Conservation (phyloP, 2,329 filamentous ascomycete species). For the Chalaropsis thielavioides region DNA sequence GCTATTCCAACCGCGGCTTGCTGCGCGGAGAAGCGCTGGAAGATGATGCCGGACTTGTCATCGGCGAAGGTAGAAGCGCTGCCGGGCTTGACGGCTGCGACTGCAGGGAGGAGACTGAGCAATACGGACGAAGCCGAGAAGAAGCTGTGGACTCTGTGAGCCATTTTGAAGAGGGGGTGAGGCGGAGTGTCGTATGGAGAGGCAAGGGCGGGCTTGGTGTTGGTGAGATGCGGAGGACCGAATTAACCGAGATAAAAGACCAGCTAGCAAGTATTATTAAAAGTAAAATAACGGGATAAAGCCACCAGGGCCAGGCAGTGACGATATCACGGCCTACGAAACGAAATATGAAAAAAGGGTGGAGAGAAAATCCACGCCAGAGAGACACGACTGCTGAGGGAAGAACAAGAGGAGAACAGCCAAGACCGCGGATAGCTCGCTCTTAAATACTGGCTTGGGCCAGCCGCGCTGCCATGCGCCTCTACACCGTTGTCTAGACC, state of each 20-base stretch:
- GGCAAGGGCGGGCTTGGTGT: constrained; percentile 1
- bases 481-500: not conserved
- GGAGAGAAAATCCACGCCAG: not conserved
- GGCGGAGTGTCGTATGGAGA: not conserved
- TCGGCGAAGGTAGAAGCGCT: constrained; percentile 16
- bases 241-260: not conserved
- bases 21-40: constrained; percentile 25
- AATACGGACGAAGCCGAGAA: constrained; percentile 16
- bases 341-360: not conserved
- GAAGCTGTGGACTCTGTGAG: not conserved
- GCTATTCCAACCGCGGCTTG: constrained; percentile 31
- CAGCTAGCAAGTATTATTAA: constrained; percentile 1
- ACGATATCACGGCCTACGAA: constrained; percentile 12
- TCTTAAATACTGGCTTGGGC: constrained; percentile 2
- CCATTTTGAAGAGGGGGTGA: constrained; percentile 10
- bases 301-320: constrained; percentile 16
- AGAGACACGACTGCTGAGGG: constrained; percentile 11
- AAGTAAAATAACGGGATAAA: constrained; percentile 10
- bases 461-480: not conserved
- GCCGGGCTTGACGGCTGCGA: not conserved
- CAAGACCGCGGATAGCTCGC: constrained; percentile 1
- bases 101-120: constrained; percentile 7
- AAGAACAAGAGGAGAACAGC: not conserved
- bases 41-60: constrained; percentile 15
- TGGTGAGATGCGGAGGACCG: not conserved